Percentiles rank a stretch among this genome's conserved stretches.
Conservation (phyloP, 495 filamentous ascomycete genomes). For the Terfezia boudieri region DNA sequence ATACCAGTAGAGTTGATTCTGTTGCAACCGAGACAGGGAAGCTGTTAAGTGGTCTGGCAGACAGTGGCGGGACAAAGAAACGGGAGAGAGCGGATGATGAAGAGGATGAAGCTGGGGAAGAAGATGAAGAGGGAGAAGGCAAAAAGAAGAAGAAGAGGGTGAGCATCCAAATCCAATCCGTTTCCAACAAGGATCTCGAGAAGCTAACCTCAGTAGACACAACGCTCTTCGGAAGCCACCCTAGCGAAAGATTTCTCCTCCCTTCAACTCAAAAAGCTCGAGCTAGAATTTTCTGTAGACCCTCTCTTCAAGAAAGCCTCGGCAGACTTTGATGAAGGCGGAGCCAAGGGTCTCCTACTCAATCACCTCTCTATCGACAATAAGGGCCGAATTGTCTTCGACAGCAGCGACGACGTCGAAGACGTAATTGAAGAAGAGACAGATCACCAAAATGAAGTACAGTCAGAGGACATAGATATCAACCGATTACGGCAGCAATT, state of each 20-base stretch:
- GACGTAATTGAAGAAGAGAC: constrained; percentile 8
- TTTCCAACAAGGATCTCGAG: not conserved
- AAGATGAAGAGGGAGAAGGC: constrained; percentile 55
- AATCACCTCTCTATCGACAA: constrained; percentile 90
- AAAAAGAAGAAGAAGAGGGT: constrained; percentile 61
- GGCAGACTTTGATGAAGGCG: constrained; percentile 94
- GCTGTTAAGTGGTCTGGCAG: constrained; percentile 79
- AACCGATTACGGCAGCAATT: constrained; percentile 48
- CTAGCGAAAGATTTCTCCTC: constrained; percentile 70
- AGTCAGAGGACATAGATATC: constrained; percentile 56
- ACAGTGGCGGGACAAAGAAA: constrained; percentile 59
- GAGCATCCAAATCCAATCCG: not conserved
- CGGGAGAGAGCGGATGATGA: constrained; percentile 36
- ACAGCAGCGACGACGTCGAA: constrained; percentile 79
- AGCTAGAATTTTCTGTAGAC: constrained; percentile 90
- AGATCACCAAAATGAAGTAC: constrained; percentile 23
- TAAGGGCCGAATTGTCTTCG: constrained; percentile 84
- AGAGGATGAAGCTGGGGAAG: constrained; percentile 44
- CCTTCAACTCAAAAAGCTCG: constrained; percentile 86
- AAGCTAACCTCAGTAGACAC: constrained; percentile 24
- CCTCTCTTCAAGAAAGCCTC: constrained; percentile 96
- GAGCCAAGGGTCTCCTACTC: constrained; percentile 81
- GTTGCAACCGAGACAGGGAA: constrained; percentile 95
- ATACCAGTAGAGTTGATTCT: constrained; percentile 93
- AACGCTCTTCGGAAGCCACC: constrained; percentile 77